Base-by-base conservation (phyloP, 2,329 filamentous ascomycete genomes). In the Neophaeococcomyces mojaviensis region DNA sequence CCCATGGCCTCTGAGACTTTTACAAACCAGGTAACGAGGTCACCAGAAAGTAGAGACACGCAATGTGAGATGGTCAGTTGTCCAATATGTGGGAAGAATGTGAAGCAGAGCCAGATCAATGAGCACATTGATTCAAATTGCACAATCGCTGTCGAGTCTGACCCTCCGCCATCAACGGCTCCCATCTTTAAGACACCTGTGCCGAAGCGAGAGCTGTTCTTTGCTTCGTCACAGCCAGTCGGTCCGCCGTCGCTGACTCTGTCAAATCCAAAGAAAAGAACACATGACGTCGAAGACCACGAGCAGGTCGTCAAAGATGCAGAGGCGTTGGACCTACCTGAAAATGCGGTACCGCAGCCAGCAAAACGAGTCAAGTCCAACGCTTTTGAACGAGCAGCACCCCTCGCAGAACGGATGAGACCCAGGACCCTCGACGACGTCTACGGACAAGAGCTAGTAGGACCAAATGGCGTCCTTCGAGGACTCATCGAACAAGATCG, bases 371-470 rank as follows among this genome's bases (percentile, higher is more conserved):
- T 75, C 12, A 88, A 86, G 66, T 37, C 72, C 20, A 77, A 70
- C 60, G 73, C 76, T 1, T 71, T 81, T 30, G 77, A 81, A 47
- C 80, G 81, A 58, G 79, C 82, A 1, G 88, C 88, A 7, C 92
- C 92, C 1, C 72, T 98, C 15, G 89, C 92, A 2, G 92, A 98
- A 66, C 84, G 90, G 24, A 95, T 97, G 88, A 81, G 92, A 3
- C 92, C 92, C 1, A 75, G 73, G 46, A 85, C 76, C 1, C 75
- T 98, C 6, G 86, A 96, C 59, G 83, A 95, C 13, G 85, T 97
- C 2, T 88, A 76, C 54, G 92, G 92, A 0, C 92, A 98, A 67
- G 88, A 95, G 36, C 78, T 98, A 0, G 89, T 98, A 1, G 90
- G 88, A 0, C 78, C 80, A 0, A 71, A 80, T 26, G 92, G 92